Evolutionary conservation across 441 rosid species (phyloP).

Genomic region (Gossypium trilobum): DNA sequence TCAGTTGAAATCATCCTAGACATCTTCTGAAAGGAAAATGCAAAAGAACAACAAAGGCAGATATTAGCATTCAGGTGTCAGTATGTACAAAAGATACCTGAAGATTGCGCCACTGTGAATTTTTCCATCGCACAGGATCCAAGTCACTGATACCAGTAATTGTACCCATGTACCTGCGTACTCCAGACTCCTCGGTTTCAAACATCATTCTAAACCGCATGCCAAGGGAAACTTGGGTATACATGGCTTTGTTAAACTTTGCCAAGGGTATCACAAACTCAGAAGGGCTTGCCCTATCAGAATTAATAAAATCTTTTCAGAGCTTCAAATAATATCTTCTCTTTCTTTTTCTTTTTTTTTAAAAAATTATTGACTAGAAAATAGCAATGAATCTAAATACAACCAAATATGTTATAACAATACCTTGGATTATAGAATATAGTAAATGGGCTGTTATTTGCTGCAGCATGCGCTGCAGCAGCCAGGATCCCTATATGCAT

Average conservation of each 20-base stretch:
- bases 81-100: conserved; percentile 44
- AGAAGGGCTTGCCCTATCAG: conserved; percentile 77
- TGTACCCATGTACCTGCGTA: conserved; percentile 95
- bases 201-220: conserved; percentile 97
- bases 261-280: conserved; percentile 95
- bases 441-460: conserved; percentile 56
- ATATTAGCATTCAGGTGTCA: background rate
- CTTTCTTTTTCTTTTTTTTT: background rate
- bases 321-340: background rate
- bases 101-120: conserved; percentile 94
- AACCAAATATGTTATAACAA: conserved; percentile 1
- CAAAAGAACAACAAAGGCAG: background rate
- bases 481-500: conserved; percentile 77
- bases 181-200: conserved; percentile 66
- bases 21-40: background rate
- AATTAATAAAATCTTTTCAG: conserved; percentile 20
- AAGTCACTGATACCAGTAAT: conserved; percentile 76
- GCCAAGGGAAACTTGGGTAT: conserved; percentile 77
- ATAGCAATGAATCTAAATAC: background rate
- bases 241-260: conserved; percentile 77
- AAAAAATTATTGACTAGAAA: background rate
- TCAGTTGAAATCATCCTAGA: background rate
- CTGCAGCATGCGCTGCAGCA: conserved; percentile 77
- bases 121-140: conserved; percentile 82
- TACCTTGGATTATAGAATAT: conserved; percentile 68